Evolutionary conservation across 2,329 filamentous ascomycete genomes (phyloP).

Genomic region (Talaromyces sp.): DNA sequence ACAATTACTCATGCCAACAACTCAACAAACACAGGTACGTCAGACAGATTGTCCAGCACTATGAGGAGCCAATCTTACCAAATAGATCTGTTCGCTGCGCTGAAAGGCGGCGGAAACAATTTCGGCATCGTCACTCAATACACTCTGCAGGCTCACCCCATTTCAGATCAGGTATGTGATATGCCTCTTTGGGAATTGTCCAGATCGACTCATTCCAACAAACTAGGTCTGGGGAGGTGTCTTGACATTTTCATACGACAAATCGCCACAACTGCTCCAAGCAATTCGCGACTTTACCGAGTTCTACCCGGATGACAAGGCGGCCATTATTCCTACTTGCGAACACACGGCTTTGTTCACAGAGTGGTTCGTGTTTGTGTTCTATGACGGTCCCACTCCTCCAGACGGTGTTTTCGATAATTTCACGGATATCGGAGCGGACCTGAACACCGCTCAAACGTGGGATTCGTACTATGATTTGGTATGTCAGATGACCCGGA

Average conservation of each 20-base stretch:
- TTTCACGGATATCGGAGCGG: conserved; percentile 49
- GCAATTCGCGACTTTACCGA: conserved; percentile 36
- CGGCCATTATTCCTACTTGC: conserved; percentile 57
- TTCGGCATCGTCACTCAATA: conserved; percentile 45
- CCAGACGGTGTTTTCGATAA: conserved; percentile 54
- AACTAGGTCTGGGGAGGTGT: conserved; percentile 47
- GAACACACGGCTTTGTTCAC: conserved; percentile 48
- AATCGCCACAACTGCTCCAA: conserved; percentile 33
- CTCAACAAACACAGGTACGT: conserved; percentile 31
- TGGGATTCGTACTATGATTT: conserved; percentile 48
- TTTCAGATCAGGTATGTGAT: conserved; percentile 26
- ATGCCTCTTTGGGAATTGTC: too few relatives aligned
- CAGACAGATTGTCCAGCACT: background rate
- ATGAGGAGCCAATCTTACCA: background rate
- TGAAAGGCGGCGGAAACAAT: conserved; percentile 45
- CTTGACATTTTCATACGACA: conserved; percentile 39
- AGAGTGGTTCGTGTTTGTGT: conserved; percentile 59
- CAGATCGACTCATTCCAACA: too few relatives aligned
- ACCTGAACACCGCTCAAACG: conserved; percentile 46
- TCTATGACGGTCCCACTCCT: conserved; percentile 57
- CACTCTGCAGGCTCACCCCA: conserved; percentile 32
- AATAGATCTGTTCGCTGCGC: conserved; percentile 39
- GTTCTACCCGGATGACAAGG: conserved; percentile 57
- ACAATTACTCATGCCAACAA: conserved; percentile 42
- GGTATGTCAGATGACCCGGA: conserved; percentile 29